Evolutionary conservation across 78 protist genomes (phyloP).

Genomic region (Neovahlkampfia damariscottae): DNA sequence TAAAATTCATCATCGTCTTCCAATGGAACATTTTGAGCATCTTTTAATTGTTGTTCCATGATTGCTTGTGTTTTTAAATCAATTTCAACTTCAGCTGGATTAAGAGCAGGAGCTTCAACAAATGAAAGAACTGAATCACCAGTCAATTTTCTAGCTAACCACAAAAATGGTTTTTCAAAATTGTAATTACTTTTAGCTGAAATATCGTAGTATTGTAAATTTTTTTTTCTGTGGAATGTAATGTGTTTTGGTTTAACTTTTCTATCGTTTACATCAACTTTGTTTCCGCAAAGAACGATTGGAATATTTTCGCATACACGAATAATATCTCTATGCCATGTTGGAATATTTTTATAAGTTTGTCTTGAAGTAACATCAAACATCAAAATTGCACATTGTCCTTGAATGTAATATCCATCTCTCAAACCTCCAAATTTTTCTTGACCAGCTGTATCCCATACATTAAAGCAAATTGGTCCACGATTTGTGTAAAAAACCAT

Average conservation of each 20-base stretch:
- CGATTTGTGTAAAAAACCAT: conserved; percentile 86
- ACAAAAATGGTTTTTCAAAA: conserved; percentile 98
- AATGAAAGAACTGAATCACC: conserved; percentile 65
- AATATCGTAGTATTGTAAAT: conserved; percentile 94
- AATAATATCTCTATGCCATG: conserved; percentile 93
- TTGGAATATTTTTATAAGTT: conserved; percentile 95
- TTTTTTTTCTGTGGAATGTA: conserved; percentile 95
- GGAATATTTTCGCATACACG: conserved; percentile 97
- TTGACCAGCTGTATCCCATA: conserved; percentile 99
- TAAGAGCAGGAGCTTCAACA: conserved; percentile 39
- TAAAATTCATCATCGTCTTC: conserved; percentile 70
- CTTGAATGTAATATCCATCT: conserved; percentile 94
- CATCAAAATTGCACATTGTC: conserved; percentile 97
- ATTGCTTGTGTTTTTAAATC: conserved; percentile 33
- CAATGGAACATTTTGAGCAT: conserved; percentile 44
- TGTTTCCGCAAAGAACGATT: conserved; percentile 97
- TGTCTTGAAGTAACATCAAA: conserved; percentile 96
- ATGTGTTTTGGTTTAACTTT: conserved; percentile 89
- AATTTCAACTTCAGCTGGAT: conserved; percentile 49
- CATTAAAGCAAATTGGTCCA: conserved; percentile 87
- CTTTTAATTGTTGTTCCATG: conserved; percentile 52
- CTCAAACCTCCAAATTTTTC: conserved; percentile 97
- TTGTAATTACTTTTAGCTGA: conserved; percentile 97
- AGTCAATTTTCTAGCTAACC: conserved; percentile 83
- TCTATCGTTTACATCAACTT: conserved; percentile 94